These are phyloP conservation scores for Pulveroboletus sp. DNA, from an alignment of 768 basidiomycete genomes.

Conservation along the genomic window DNA sequence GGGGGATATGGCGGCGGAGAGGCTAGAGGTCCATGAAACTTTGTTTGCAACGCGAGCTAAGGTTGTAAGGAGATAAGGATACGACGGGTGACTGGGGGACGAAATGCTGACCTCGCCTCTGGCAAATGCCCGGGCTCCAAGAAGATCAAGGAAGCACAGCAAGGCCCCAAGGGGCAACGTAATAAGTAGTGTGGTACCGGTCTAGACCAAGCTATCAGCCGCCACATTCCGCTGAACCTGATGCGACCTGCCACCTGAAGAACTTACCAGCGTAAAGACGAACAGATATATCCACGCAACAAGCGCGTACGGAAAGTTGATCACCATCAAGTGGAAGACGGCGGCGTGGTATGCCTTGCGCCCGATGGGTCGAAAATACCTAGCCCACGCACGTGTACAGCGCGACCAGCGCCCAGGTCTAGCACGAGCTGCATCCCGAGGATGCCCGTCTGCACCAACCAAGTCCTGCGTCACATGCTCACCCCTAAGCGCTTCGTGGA, in stretches of 20 bases:
- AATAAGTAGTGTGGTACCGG: conserved; percentile 76
- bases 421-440: neutral
- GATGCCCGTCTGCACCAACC: conserved; percentile 1
- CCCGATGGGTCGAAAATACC: conserved; percentile 63
- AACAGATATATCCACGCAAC: conserved; percentile 78
- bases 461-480: conserved; percentile 25
- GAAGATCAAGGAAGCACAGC: conserved; percentile 70
- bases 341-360: conserved; percentile 58
- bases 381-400: conserved; percentile 37
- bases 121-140: conserved; percentile 69
- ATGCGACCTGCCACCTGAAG: neutral
- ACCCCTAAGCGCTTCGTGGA: conserved; percentile 16
- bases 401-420: conserved; percentile 4
- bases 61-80: conserved; percentile 14
- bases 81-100: neutral
- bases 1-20: conserved; percentile 64
- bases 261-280: conserved; percentile 72
- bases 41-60: conserved; percentile 62
- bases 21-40: conserved; percentile 65
- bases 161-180: conserved; percentile 74
- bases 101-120: conserved; percentile 56
- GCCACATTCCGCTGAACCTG: conserved; percentile 7
- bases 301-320: conserved; percentile 79
- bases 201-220: conserved; percentile 38
- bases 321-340: conserved; percentile 61